A percentile compares a stretch with the other conserved stretches of the same genome.
Conservation (phyloP, 208 protist species). For the Acanthamoeba healyi region DNA sequence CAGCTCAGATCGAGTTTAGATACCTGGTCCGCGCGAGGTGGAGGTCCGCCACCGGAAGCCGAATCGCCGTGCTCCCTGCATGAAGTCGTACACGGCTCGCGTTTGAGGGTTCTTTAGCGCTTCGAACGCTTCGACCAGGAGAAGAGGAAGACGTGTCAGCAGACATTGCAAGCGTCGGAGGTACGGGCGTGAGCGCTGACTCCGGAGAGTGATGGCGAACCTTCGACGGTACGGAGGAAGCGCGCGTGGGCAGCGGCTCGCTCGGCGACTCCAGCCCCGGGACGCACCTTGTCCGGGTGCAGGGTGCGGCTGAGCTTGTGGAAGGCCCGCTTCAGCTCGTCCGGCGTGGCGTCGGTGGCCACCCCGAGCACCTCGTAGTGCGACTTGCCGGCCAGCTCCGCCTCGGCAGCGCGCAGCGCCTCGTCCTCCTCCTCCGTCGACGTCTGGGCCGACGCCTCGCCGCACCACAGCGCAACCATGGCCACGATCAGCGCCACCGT, state of each 20-base stretch:
- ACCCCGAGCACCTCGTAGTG: constrained; percentile 29
- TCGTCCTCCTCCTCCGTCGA: background rate
- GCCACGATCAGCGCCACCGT: too few species aligned
- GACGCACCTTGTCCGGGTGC: background rate
- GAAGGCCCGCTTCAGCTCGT: constrained; percentile 15
- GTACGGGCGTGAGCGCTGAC: too few species aligned
- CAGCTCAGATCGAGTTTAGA: too few species aligned
- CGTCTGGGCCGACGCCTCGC: background rate
- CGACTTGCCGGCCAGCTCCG: background rate
- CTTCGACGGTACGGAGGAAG: background rate
- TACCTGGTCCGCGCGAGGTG: too few species aligned
- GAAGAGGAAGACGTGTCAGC: background rate
- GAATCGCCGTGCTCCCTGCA: too few species aligned
- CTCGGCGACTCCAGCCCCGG: background rate
- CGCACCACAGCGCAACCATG: too few species aligned
- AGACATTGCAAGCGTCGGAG: background rate
- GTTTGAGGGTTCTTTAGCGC: background rate
- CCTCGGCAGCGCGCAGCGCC: background rate
- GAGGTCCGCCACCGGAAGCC: too few species aligned
- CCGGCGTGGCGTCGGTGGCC: background rate
- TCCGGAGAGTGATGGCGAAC: background rate
- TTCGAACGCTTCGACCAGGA: background rate
- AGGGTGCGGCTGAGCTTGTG: background rate
- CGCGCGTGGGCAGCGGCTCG: background rate
- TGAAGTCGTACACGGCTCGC: background rate